Conservation (phyloP, 2,329 filamentous ascomycete genomes). For the Fusarium guadeloupense region DNA sequence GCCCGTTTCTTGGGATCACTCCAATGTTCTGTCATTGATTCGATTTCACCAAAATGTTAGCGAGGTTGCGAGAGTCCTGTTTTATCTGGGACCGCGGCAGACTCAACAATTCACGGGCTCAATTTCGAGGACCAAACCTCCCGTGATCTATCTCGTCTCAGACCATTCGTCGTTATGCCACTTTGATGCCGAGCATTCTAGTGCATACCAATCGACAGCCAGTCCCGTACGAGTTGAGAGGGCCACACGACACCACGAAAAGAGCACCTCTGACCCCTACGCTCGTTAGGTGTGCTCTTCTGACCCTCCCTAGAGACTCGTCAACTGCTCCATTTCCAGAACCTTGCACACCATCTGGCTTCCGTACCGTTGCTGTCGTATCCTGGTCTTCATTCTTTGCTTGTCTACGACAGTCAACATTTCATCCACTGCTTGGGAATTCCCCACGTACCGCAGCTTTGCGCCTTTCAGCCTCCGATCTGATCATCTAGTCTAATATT, state of each 20-base stretch:
- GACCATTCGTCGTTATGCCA: conserved; percentile 29
- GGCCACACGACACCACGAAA: conserved; percentile 33
- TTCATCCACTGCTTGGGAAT: conserved; percentile 27
- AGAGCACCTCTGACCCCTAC: conserved; percentile 29
- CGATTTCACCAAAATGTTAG: conserved; percentile 10
- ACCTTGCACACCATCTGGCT: conserved; percentile 28
- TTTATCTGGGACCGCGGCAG: conserved; percentile 36
- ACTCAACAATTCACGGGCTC: too few relatives aligned
- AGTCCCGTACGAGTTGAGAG: conserved; percentile 31
- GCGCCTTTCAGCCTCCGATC: conserved; percentile 6
- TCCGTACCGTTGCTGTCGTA: conserved; percentile 14
- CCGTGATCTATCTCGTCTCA: conserved; percentile 35
- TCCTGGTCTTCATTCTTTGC: conserved; percentile 32
- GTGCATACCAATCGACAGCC: conserved; percentile 34
- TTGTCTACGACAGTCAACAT: conserved; percentile 17
- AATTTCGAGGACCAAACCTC: conserved; percentile 18
- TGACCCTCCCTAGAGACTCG: conserved; percentile 31
- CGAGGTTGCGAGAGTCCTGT: conserved; percentile 20
- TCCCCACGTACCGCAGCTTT: conserved; percentile 19
- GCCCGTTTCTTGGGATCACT: conserved; percentile 12
- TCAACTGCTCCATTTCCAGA: conserved; percentile 20
- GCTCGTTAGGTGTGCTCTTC: conserved; percentile 31
- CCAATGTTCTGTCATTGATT: conserved; percentile 34
- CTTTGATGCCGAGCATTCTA: conserved; percentile 18
- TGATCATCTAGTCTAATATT: conserved; percentile 14